Evolutionary conservation across 2,329 filamentous ascomycete genomes (phyloP).

Genomic region (Clonostachys solani): DNA sequence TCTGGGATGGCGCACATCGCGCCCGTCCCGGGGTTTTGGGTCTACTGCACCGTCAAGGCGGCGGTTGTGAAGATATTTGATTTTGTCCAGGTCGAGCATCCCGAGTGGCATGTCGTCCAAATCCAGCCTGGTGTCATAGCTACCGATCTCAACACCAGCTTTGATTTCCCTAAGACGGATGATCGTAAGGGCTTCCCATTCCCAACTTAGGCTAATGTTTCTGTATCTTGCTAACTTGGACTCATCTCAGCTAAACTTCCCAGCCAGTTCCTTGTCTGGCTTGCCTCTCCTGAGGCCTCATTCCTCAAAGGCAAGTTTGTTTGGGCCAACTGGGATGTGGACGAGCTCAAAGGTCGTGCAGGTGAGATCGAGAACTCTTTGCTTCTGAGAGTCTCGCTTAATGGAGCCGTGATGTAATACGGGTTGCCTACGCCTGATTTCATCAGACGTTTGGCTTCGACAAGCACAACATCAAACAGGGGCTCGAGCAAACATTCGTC

Average conservation of each 20-base stretch:
- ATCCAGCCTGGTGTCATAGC: slow-evolving; percentile 34
- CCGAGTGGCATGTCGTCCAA: slow-evolving; percentile 24
- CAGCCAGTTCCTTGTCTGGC: slow-evolving; percentile 9
- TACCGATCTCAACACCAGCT: slow-evolving; percentile 15
- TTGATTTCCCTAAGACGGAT: neutral
- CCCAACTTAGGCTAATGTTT: no score
- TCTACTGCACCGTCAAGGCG: slow-evolving; percentile 27
- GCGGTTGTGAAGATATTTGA: slow-evolving; percentile 26
- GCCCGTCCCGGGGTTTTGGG: slow-evolving; percentile 8
- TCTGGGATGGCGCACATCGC: slow-evolving; percentile 7
- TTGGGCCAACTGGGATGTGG: slow-evolving; percentile 26
- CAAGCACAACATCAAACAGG: no score
- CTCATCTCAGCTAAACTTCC: slow-evolving; percentile 9
- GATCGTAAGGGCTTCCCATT: neutral
- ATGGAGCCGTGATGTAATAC: no score
- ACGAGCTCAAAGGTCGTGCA: slow-evolving; percentile 24
- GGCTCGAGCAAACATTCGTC: no score
- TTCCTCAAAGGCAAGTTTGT: slow-evolving; percentile 24
- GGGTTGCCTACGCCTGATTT: no score
- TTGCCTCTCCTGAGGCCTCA: slow-evolving; percentile 16
- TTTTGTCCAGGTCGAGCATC: slow-evolving; percentile 26
- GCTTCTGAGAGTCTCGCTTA: no score
- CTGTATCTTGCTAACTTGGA: no score
- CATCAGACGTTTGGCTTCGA: no score
- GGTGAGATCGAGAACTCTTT: slow-evolving; percentile 19